Conservation (phyloP, 345 rosid genomes). For the Bretschneidera sinensis region DNA sequence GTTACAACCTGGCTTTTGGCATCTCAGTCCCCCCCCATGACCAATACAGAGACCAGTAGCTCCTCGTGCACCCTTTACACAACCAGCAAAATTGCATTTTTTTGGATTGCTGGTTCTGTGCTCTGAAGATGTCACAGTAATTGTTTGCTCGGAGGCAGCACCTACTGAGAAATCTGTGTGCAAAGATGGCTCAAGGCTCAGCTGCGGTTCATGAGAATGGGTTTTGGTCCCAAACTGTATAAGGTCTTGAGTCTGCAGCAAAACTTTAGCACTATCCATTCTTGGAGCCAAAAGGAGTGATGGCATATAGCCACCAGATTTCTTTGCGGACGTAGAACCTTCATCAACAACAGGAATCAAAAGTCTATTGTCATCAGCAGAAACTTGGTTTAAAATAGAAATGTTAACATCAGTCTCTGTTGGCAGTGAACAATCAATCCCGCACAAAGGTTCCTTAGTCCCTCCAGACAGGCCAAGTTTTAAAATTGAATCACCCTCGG, state of each 20-base stretch:
- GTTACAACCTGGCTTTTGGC: constrained; percentile 81
- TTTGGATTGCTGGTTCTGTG: constrained; percentile 44
- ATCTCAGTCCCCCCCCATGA: constrained; percentile 96
- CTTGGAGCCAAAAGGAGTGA: constrained; percentile 76
- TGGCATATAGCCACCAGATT: constrained; percentile 86
- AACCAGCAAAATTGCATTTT: constrained; percentile 73
- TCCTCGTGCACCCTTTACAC: constrained; percentile 87
- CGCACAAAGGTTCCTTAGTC: constrained; percentile 34
- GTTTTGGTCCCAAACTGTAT: constrained; percentile 37
- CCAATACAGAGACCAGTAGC: constrained; percentile 92
- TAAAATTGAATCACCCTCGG: constrained; percentile 50
- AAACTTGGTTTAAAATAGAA: constrained; percentile 25
- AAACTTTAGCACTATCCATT: constrained; percentile 28
- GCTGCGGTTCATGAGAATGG: constrained; percentile 31
- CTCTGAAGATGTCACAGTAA: constrained; percentile 47
- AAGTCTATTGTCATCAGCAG: constrained; percentile 26
- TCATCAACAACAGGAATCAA: constrained; percentile 68
- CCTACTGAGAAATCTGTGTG: constrained; percentile 50
- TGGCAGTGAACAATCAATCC: constrained; percentile 46
- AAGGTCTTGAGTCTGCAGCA: constrained; percentile 39
- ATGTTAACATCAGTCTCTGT: constrained; percentile 28
- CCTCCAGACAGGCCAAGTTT: constrained; percentile 79
- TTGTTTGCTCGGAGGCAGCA: constrained; percentile 50
- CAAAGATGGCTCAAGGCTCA: constrained; percentile 46
- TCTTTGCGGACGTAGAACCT: constrained; percentile 92